Evolutionary conservation across 352 stramenopile genomes (phyloP).

Genomic region (Albugo laibachii): DNA sequence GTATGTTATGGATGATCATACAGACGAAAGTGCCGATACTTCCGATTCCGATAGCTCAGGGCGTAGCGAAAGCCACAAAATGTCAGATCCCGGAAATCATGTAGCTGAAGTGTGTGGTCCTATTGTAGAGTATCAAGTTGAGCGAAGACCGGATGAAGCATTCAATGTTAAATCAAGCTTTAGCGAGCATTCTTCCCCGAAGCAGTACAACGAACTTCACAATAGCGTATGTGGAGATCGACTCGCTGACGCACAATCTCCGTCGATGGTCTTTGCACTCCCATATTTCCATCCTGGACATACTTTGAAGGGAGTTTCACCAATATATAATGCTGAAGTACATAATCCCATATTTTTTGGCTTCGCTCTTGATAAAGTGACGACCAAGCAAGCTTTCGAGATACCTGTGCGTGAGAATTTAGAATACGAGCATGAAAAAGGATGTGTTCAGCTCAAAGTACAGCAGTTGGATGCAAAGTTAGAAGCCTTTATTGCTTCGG

Average conservation of each 20-base stretch:
- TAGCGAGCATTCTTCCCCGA: not conserved
- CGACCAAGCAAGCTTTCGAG: slow-evolving; percentile 17
- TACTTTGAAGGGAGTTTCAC: slow-evolving; percentile 22
- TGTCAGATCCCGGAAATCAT: slow-evolving; percentile 21
- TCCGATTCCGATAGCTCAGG: slow-evolving; percentile 10
- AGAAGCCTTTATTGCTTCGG: slow-evolving; percentile 13
- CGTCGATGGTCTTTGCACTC: slow-evolving; percentile 1
- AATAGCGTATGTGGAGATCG: slow-evolving; percentile 7
- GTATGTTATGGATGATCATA: slow-evolving; percentile 59
- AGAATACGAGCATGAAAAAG: slow-evolving; percentile 15
- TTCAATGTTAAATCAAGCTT: slow-evolving; percentile 2
- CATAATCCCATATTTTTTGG: slow-evolving; percentile 56
- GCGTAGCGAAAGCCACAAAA: too few species aligned
- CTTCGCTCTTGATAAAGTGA: slow-evolving; percentile 23
- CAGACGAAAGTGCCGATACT: slow-evolving; percentile 48
- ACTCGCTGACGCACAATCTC: slow-evolving; percentile 10
- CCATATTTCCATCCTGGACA: slow-evolving; percentile 16
- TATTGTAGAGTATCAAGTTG: slow-evolving; percentile 7
- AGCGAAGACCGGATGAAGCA: slow-evolving; percentile 10
- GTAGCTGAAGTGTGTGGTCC: slow-evolving; percentile 17
- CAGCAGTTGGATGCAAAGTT: slow-evolving; percentile 15
- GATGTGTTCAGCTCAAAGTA: slow-evolving; percentile 34
- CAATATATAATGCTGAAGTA: slow-evolving; percentile 19
- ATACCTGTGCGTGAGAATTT: slow-evolving; percentile 12
- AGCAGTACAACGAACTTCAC: not conserved